Evolutionary conservation across 2,329 filamentous ascomycete genomes (phyloP), one percentile per base, ranked within the genome.

Genomic region (Sclerotinia glacialis): DNA sequence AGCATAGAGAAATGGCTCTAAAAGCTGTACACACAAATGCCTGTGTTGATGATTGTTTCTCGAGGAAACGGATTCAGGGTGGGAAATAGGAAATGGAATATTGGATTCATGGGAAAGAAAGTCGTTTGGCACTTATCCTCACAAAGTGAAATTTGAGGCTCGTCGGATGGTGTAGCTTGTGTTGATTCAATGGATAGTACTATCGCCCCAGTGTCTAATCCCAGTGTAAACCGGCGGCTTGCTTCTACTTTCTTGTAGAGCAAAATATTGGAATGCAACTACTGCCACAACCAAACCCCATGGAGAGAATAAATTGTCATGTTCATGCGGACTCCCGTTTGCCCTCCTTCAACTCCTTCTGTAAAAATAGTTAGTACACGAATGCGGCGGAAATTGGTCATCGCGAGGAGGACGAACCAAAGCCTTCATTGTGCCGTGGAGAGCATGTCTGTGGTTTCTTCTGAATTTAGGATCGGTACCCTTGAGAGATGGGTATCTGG

Each of bases 391-490:
- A 14, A 21, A 26, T 6, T 46, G 52, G 9, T 42, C 21, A 40
- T 53, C 18, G 44, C 16, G 37, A 50, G n/a, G 23, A 62, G 23
- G 64, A 65, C 42, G 37, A 53, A 98, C 94, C 86, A 99, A 85
- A 80, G 95, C 95, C 86, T 92, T 96, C 87, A 92, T 93, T 81
- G 93, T 99, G 82, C 95, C 95, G 87, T 98, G 95, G 73, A 98
- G 93, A 83, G 95, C 95, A 88, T 99, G 94, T 86, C 93, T 92
- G 87, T 99, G 95, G 88, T 99, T 99, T 85, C 95, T 90, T 83
- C 95, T 90, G 88, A 99, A 99, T 89, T 99, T 99, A 81, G 95
- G 93, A 85, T 99, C 95, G 82, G 92, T 95, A 78, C 95, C 95
- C 82, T 97, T 97, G 79, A 99, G 90, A 77, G 94, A 98, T 74